Base-by-base conservation (phyloP, 2,329 filamentous ascomycete species). In the Paecilomyces sp. region DNA sequence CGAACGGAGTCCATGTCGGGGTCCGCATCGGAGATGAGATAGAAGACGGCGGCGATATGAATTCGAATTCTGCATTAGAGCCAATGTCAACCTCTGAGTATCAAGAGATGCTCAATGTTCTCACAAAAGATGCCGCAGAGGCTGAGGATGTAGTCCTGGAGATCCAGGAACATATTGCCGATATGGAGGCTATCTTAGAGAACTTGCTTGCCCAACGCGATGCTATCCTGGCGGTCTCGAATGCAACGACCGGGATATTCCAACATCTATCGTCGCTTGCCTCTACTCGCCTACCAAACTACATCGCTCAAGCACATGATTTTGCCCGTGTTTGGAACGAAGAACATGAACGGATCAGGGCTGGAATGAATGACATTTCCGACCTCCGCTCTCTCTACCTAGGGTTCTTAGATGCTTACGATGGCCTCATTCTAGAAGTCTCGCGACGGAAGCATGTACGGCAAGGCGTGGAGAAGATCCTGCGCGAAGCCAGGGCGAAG, bases 331-430 rank as follows among this genome's bases (percentile, higher is more conserved):
- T 79, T 2, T 97, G 93, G 91, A 83, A 85, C 30, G 85, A 88
- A 61, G 91, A 96, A 65, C 87, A 88, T 64, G 82, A 85, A 3
- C 82, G 81, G 18, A 89, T 97, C 25, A 80, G 82, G 36, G 80
- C 77, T 15, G 89, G 87, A 66, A 84, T 96, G 50, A 79, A 82
- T 9, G 91, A 96, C 68, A 88, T 97, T 74, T 86, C 88, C 57
- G 85, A 85, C 24, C 84, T 97, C 67, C 83, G 86, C 11, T 80
- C 85, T n/a, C 91, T 97, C 67, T 97, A 97, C 74, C 89, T 93
- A 62, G 87, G 88, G 18, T 99, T 97, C 68, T 82, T 90, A 22
- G 83, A 86, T 57, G 91, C 92, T 0, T 97, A 99, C 70, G 89
- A 91, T 65, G 87, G 88, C 22, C 79, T 99, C 12, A 83, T 97